phyloP scores from a whole-genome alignment of 768 basidiomycete species.

The Lactifluus piperatus region DNA sequence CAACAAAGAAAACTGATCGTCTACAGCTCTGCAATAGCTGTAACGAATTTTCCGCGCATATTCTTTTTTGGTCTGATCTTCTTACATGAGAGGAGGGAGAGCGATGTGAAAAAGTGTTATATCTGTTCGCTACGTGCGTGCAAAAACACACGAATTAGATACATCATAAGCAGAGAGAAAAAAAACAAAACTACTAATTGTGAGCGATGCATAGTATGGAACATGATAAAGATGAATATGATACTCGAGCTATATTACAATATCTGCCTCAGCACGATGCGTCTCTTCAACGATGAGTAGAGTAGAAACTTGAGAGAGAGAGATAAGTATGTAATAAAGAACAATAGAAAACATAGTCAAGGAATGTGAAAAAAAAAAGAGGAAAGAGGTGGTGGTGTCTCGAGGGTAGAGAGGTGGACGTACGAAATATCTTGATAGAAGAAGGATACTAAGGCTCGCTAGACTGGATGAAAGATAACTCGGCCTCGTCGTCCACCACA shows the following conservation, averaged over 20 bases:
- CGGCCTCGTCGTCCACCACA: conserved; percentile 70
- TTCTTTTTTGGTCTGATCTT: not conserved
- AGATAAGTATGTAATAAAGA: not conserved
- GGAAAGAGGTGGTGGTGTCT: not conserved
- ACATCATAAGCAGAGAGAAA: no score
- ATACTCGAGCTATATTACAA: not conserved
- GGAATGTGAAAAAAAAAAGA: no score
- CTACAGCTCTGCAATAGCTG: conserved; percentile 6
- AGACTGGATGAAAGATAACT: conserved; percentile 39
- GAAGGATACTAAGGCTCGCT: conserved; percentile 17
- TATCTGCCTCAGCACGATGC: not conserved
- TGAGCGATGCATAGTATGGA: no score
- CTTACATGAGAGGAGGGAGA: not conserved
- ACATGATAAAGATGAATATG: no score
- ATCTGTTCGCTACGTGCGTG: not conserved
- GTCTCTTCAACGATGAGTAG: not conserved
- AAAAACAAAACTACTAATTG: not conserved
- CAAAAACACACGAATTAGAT: not conserved
- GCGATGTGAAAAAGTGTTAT: not conserved
- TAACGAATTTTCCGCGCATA: conserved; percentile 4
- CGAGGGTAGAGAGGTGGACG: no score
- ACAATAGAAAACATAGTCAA: no score
- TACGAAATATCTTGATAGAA: not conserved
- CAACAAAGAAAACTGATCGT: conserved; percentile 6
- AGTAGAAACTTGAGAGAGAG: not conserved